Evolutionary conservation across 148 eudicot genomes (phyloP).

Genomic region (Beta vulgaris): DNA sequence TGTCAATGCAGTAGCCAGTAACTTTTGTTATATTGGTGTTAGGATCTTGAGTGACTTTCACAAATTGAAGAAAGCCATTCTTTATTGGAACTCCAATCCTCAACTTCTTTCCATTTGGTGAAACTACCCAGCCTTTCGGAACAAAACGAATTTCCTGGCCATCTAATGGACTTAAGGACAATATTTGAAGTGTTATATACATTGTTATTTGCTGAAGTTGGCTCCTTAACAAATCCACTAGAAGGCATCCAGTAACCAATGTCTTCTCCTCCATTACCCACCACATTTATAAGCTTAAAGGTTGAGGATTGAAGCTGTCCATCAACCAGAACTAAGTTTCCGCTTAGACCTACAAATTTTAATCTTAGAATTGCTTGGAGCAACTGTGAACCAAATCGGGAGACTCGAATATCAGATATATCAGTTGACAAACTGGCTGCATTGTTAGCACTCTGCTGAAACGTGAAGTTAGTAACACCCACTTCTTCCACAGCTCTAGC

Average conservation of each 20-base stretch:
- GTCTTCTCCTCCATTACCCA: constrained; percentile 33
- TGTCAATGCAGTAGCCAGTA: constrained; percentile 54
- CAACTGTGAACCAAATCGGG: constrained; percentile 43
- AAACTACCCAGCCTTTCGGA: constrained; percentile 68
- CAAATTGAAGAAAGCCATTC: constrained; percentile 45
- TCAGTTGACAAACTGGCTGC: constrained; percentile 30
- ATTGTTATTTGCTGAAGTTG: constrained; percentile 4
- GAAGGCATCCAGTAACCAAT: constrained; percentile 57
- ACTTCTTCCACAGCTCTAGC: constrained; percentile 52
- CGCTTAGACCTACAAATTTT: constrained; percentile 52
- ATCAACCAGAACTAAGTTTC: constrained; percentile 41
- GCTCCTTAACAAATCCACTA: constrained; percentile 36
- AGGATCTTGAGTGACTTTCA: constrained; percentile 28
- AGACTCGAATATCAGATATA: constrained; percentile 42
- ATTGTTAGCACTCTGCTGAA: constrained; percentile 19
- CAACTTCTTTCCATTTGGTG: constrained; percentile 46
- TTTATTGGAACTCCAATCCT: constrained; percentile 52
- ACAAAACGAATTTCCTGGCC: constrained; percentile 49
- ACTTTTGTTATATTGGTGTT: constrained; percentile 26
- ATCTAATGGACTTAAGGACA: constrained; percentile 40
- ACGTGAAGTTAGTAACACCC: constrained; percentile 11
- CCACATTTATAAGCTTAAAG: constrained; percentile 45
- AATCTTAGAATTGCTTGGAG: constrained; percentile 30
- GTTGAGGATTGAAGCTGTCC: constrained; percentile 43
- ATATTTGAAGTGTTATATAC: constrained; percentile 20